Base-by-base conservation (phyloP, 495 filamentous ascomycete species). In the Neohortaea acidophila region DNA sequence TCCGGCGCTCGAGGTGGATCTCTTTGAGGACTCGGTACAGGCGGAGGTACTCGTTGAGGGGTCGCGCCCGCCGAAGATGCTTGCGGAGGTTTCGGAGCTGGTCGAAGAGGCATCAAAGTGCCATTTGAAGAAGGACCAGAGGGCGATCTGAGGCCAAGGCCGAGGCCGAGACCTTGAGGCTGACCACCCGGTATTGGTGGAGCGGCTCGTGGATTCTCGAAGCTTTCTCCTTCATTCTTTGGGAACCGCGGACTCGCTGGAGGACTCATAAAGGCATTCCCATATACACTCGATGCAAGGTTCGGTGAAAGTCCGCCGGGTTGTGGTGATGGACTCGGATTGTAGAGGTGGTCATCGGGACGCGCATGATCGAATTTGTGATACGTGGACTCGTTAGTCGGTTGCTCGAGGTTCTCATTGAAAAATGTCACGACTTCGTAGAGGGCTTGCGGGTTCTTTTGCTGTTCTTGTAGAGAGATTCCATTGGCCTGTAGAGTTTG, bases 381-480 rank as follows among this genome's bases (percentile, higher is more conserved):
- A 69, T 85, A 85, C 20, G 87, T 77, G 48, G 81, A 79, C 55
- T 96, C 87, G 43, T 91, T 81, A 37, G 62, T 69, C 44, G 73
- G 73, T 35, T 74, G 77, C 33, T 83, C 83, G 10, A 79, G 76
- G 46, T 82, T 92, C 57, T 93, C 86, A 52, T 93, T 87, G 60
- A 91, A 96, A 58, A 94, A 96, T 31, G 75, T 78, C 60, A 97
- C 83, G 54, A 97, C 85, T 54, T 97, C 81, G 47, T 86, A 75
- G 54, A 94, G 81, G 33, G 84, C 81, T 55, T 96, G 84, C 0
- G 89, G 89, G 52, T 97, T 83, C 59, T 91, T 77, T 57, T 92
- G 78, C 59, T 91, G 85, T 52, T 94, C 89, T 59, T 84, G 84
- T 62, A 93, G 83, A 3, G 87, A 81, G 50, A 97, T 96, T 39